Percentiles rank a stretch among this genome's conserved stretches.
phyloP scores from a whole-genome alignment of 148 eudicot species.

The Bassia scoparia region DNA sequence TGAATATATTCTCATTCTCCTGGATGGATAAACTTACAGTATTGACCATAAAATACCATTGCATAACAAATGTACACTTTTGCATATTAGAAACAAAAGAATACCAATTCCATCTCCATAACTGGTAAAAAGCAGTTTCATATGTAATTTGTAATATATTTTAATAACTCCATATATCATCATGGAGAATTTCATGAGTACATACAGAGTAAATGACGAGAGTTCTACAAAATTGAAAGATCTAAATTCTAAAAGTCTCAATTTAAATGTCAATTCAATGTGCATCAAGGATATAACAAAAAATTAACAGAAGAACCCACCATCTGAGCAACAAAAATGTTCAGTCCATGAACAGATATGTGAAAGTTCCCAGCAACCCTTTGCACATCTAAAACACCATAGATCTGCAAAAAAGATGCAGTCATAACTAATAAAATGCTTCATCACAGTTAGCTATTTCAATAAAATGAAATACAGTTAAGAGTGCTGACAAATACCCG shows the following conservation, averaged over 20 bases:
- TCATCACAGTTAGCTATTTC: constrained; percentile 8
- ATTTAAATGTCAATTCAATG: constrained; percentile 2
- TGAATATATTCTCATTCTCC: neutral
- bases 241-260: neutral
- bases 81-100: neutral
- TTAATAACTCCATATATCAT: neutral
- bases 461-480: neutral
- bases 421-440: constrained; percentile 4
- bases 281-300: neutral
- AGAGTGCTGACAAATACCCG: constrained; percentile 49
- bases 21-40: neutral
- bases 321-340: constrained; percentile 95
- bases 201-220: no score
- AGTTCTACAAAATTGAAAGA: no score
- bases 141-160: neutral
- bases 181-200: neutral
- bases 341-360: constrained; percentile 94
- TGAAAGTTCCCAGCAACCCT: constrained; percentile 99
- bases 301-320: constrained; percentile 40
- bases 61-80: neutral
- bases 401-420: constrained; percentile 54
- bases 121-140: neutral
- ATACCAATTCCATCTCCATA: neutral
- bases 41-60: neutral
- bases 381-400: constrained; percentile 92